Conservation (phyloP, 345 rosid species). For the Gossypium herbaceum region DNA sequence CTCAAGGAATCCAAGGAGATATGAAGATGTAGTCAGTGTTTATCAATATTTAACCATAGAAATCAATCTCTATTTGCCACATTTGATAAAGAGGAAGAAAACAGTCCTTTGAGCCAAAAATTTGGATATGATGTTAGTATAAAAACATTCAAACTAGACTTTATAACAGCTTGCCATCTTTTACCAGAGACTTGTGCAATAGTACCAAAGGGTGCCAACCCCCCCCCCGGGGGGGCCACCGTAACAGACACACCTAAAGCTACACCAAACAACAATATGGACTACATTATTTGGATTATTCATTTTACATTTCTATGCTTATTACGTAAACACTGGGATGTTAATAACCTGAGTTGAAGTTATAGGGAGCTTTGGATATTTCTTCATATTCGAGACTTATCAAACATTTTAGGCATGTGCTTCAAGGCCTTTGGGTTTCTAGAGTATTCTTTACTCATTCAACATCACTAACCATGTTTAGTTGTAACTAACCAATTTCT, state of each 20-base stretch:
- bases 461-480: not conserved
- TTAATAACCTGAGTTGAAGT: not conserved
- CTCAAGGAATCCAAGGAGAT: not conserved
- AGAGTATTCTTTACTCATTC: not conserved
- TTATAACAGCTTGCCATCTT: not conserved
- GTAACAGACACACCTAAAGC: not conserved
- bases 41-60: not conserved
- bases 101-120: not conserved
- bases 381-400: not conserved
- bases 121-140: not conserved
- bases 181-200: not conserved
- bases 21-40: not conserved
- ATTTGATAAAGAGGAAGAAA: not conserved
- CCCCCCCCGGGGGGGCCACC: not conserved
- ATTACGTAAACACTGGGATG: not conserved
- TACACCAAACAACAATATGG: not conserved
- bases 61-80: not conserved
- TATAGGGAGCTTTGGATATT: not conserved
- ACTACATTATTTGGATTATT: not conserved
- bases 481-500: not conserved
- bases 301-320: not conserved
- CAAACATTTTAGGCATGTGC: not conserved
- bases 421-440: not conserved
- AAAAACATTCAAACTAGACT: not conserved
- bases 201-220: not conserved